A percentile compares a stretch with the other conserved stretches of the same genome.
Evolutionary conservation across 257 asterid species (phyloP).

Genomic region (Solanum corneliomulleri): DNA sequence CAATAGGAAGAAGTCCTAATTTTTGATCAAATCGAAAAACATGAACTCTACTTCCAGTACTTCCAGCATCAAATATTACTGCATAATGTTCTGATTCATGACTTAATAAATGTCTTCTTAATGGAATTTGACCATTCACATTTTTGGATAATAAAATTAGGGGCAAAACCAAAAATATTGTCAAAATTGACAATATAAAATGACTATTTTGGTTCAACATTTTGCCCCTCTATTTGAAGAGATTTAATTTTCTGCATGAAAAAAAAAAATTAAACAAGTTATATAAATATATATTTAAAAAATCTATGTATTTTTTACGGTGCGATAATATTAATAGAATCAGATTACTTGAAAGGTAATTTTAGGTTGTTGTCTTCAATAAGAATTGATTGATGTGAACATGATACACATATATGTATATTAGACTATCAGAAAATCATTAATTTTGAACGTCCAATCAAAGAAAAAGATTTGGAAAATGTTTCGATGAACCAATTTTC

Average conservation of each 20-base stretch:
- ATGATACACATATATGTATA: slow-evolving; percentile 1
- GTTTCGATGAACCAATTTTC: no score
- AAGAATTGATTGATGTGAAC: no score
- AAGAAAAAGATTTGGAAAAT: no score
- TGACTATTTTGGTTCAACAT: neutral
- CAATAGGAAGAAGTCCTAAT: slow-evolving; percentile 61
- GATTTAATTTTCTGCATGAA: neutral
- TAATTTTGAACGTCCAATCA: no score
- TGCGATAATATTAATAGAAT: no score
- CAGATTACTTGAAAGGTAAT: no score
- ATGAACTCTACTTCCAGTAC: slow-evolving; percentile 81
- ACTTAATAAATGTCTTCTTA: slow-evolving; percentile 24
- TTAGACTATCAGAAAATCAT: no score
- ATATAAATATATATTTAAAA: neutral
- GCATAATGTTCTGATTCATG: slow-evolving; percentile 41
- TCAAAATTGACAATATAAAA: slow-evolving; percentile 29
- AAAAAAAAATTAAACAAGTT: neutral
- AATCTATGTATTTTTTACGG: no score
- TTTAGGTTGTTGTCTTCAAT: no score
- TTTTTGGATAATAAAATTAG: slow-evolving; percentile 16
- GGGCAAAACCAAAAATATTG: slow-evolving; percentile 34
- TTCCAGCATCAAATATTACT: slow-evolving; percentile 74
- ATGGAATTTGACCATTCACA: slow-evolving; percentile 3
- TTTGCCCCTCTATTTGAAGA: neutral
- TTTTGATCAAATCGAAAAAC: slow-evolving; percentile 53